Percentiles rank a stretch among this genome's conserved stretches.
Evolutionary conservation across 495 filamentous ascomycete species (phyloP).

Genomic region (Lentithecium fluviatile): DNA sequence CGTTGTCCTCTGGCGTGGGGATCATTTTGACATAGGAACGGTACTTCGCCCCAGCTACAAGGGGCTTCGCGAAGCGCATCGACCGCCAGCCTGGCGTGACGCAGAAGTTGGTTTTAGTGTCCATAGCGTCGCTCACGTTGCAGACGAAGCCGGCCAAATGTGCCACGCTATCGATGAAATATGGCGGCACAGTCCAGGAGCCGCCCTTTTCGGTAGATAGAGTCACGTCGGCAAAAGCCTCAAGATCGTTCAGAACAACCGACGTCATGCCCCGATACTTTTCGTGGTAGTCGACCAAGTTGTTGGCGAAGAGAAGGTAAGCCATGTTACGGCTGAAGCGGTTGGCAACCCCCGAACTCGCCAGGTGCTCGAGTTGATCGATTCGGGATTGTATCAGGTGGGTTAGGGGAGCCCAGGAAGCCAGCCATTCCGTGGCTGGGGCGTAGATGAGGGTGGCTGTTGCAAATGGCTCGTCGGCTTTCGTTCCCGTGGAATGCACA

Average conservation of each 20-base stretch:
- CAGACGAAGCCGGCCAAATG: slow-evolving; percentile 49
- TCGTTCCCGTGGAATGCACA: background rate
- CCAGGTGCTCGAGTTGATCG: slow-evolving; percentile 33
- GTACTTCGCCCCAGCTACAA: slow-evolving; percentile 43
- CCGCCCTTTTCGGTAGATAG: slow-evolving; percentile 38
- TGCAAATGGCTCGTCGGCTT: slow-evolving; percentile 9
- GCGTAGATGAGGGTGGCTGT: slow-evolving; percentile 32
- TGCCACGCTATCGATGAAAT: slow-evolving; percentile 48
- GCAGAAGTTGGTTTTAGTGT: slow-evolving; percentile 42
- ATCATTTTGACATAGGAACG: slow-evolving; percentile 47
- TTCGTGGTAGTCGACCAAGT: slow-evolving; percentile 46
- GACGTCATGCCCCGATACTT: slow-evolving; percentile 46
- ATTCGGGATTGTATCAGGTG: slow-evolving; percentile 43
- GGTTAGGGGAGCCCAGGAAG: slow-evolving; percentile 34
- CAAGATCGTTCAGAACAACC: slow-evolving; percentile 44
- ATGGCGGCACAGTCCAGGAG: slow-evolving; percentile 43
- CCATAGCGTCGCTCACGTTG: slow-evolving; percentile 38
- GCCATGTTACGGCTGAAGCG: slow-evolving; percentile 37
- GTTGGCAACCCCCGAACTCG: slow-evolving; percentile 35
- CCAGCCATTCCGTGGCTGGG: slow-evolving; percentile 29
- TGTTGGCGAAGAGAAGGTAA: slow-evolving; percentile 42
- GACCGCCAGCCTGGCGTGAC: slow-evolving; percentile 45
- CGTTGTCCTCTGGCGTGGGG: slow-evolving; percentile 35
- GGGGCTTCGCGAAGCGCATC: slow-evolving; percentile 38
- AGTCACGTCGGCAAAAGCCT: slow-evolving; percentile 46